phyloP scores from a whole-genome alignment of 75 land plant genomes.

The Selaginella moellendorffii region DNA sequence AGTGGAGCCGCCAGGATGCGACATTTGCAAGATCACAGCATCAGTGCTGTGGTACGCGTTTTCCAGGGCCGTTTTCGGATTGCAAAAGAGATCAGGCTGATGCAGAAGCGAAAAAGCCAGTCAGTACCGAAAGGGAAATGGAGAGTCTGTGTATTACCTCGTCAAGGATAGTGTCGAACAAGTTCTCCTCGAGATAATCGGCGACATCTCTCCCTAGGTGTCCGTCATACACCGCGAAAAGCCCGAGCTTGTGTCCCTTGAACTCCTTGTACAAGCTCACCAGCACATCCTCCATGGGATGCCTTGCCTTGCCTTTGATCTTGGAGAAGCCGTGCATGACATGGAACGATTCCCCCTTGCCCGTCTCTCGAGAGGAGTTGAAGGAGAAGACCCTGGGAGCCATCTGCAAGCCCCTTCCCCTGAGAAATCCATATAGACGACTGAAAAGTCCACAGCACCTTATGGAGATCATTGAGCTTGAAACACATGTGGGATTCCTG shows the following conservation, averaged over 20 bases:
- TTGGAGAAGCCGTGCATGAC: background rate
- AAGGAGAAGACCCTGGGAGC: background rate
- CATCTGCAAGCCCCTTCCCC: background rate
- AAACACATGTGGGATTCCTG: conserved; percentile 1
- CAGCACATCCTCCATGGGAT: background rate
- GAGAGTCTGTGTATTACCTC: no score
- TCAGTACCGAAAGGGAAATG: no score
- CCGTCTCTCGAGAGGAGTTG: background rate
- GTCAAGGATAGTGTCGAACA: conserved; percentile 38
- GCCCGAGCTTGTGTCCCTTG: conserved; percentile 16
- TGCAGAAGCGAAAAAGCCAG: background rate
- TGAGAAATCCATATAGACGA: background rate
- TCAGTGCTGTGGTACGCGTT: background rate
- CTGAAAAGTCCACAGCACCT: background rate
- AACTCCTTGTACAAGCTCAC: background rate
- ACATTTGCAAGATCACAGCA: background rate
- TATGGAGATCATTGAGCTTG: background rate
- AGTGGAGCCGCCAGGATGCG: conserved; percentile 19
- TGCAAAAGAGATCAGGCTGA: background rate
- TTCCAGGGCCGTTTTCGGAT: background rate
- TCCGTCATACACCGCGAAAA: conserved; percentile 53
- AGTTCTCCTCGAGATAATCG: conserved; percentile 22
- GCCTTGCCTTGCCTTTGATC: background rate
- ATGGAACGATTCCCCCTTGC: background rate
- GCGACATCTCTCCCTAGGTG: conserved; percentile 41